Evolutionary conservation across 352 stramenopile species (phyloP).

Genomic region (Phytopythium kandeliae): DNA sequence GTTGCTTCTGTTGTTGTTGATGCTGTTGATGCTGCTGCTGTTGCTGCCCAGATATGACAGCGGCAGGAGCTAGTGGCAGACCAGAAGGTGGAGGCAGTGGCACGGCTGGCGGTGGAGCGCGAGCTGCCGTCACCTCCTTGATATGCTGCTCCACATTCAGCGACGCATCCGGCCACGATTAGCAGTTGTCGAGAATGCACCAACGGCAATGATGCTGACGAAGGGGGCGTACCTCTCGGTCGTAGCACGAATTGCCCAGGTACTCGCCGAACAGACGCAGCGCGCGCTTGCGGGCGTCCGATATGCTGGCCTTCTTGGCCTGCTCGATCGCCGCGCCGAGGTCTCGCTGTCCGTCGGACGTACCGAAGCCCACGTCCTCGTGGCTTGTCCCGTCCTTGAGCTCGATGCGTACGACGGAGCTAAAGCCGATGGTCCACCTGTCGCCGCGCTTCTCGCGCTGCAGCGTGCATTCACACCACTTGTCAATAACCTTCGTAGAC

Average conservation of each 20-base stretch:
- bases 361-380: constrained; percentile 78
- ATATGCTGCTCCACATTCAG: constrained; percentile 32
- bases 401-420: constrained; percentile 75
- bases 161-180: neutral
- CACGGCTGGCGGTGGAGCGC: constrained; percentile 15
- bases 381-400: constrained; percentile 81
- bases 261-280: constrained; percentile 83
- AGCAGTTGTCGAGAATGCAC: neutral
- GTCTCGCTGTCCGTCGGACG: constrained; percentile 72
- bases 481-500: neutral
- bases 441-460: constrained; percentile 68
- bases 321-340: constrained; percentile 72
- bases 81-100: constrained; percentile 10
- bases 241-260: constrained; percentile 84
- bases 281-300: constrained; percentile 73
- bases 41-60: neutral
- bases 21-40: constrained; percentile 8
- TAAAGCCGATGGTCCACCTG: constrained; percentile 73
- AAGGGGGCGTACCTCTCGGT: constrained; percentile 32
- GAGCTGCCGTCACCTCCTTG: constrained; percentile 65
- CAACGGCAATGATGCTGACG: neutral
- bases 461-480: neutral
- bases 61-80: neutral
- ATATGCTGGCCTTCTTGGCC: constrained; percentile 86
- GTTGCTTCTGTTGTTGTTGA: constrained; percentile 1